Base-by-base conservation (phyloP, 257 asterid species). In the Capsicum chinense region DNA sequence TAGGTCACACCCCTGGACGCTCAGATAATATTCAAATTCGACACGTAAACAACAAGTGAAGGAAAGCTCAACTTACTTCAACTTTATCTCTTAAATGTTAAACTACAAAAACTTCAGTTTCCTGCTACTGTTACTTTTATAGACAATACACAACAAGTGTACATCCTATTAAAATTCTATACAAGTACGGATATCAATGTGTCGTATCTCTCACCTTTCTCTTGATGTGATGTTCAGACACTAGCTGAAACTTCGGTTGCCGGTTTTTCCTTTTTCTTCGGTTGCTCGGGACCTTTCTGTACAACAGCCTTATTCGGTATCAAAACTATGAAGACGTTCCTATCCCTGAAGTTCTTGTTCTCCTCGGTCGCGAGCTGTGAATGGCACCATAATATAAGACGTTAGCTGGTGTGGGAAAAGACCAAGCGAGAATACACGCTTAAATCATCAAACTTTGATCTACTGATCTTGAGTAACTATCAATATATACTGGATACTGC, bases 341-440 rank as follows among this genome's bases (percentile, higher is more conserved):
- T 90, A 85, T 93, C 98, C 56, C 83, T 85, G 90, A 97, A 95
- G 84, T 83, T 91, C 86, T 97, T 97, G 86, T 86, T 85, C 89
- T 97, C 99, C 92, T 93, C 97, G 0, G 88, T 79, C 39, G 94
- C 99, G 58, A 93, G 91, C 99, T 95, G 94, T 39, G 17, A 71
- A 63, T 37, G 37, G 76, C 17, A 84, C 68, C 79, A 59, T 48
- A 73, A 73, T 19, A 19, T 48, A 56, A 54, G 35, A 73, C 47
- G 62, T 4, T 33, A 67, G 42, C 7, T 76, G 0, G 15, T 19
- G 81, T 21, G 47, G 14, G 62, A 74, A 74, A 50, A 74, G 3
- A 74, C 21, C 21, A 21, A 50, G 0, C 7, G 62, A 50, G 35
- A 42, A 44, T 42, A 9, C 15, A 17, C 33, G 0, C 52, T 69